Conservation (phyloP, 495 filamentous ascomycete species). For the Hypomontagnella monticulosa region DNA sequence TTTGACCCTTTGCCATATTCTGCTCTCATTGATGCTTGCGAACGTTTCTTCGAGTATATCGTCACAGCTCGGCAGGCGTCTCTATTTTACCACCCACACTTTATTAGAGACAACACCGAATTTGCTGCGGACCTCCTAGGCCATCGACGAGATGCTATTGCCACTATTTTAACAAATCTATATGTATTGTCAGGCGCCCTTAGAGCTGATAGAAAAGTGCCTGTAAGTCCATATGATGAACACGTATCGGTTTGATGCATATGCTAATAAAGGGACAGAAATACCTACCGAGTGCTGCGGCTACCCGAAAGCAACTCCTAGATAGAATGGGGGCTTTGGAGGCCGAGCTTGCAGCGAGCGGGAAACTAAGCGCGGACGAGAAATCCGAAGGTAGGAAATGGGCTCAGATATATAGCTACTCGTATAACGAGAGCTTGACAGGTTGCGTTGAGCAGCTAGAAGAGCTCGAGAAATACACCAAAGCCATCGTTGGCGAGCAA, state of each 20-base stretch:
- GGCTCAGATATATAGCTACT: constrained; percentile 49
- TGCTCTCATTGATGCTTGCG: constrained; percentile 63
- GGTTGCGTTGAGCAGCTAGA: constrained; percentile 65
- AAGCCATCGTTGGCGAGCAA: constrained; percentile 63
- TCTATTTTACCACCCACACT: constrained; percentile 65
- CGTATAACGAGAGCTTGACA: constrained; percentile 62
- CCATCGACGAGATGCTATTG: constrained; percentile 64
- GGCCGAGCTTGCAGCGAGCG: constrained; percentile 48
- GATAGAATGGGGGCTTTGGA: constrained; percentile 61
- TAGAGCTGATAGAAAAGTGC: constrained; percentile 59
- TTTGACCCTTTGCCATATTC: constrained; percentile 66
- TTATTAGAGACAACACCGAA: constrained; percentile 53
- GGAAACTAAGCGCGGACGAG: constrained; percentile 33
- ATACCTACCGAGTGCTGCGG: constrained; percentile 64
- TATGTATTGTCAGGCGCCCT: constrained; percentile 66
- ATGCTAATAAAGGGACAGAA: constrained; percentile 31
- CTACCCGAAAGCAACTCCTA: constrained; percentile 60
- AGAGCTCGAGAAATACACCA: constrained; percentile 62
- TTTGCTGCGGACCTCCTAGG: constrained; percentile 55
- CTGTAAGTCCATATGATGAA: constrained; percentile 40
- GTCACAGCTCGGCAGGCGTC: constrained; percentile 65
- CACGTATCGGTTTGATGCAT: background rate
- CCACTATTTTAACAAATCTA: constrained; percentile 65
- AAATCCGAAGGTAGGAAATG: constrained; percentile 43
- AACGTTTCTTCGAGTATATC: constrained; percentile 67